Conservation (phyloP, 148 eudicot species). For the Agrostemma githago region DNA sequence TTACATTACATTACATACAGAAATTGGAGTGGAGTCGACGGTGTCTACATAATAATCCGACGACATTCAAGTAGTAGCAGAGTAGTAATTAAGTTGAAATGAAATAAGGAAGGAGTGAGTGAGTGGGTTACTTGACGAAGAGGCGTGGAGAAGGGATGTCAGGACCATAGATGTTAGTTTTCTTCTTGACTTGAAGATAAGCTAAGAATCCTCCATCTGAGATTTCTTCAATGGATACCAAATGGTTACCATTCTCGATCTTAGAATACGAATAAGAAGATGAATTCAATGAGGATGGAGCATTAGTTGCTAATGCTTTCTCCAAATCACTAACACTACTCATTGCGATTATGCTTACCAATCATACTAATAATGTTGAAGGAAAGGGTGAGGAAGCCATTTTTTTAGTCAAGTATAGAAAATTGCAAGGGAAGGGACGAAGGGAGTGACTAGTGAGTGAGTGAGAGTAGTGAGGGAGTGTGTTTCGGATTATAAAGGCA, state of each 20-base stretch:
- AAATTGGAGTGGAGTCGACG: no score
- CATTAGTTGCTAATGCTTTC: constrained; percentile 3
- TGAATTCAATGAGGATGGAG: constrained; percentile 15
- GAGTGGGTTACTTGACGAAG: constrained; percentile 79
- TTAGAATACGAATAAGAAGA: constrained; percentile 37
- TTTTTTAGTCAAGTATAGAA: constrained; percentile 11
- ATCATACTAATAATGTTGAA: constrained; percentile 14
- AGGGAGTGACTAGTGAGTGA: not conserved
- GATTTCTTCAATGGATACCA: constrained; percentile 63
- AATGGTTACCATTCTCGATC: constrained; percentile 79
- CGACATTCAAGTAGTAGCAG: no score
- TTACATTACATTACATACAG: no score
- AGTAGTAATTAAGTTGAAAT: not conserved
- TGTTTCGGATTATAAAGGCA: constrained; percentile 20
- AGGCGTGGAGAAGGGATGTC: constrained; percentile 76
- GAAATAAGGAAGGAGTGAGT: not conserved
- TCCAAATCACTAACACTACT: constrained; percentile 17
- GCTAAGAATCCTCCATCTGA: constrained; percentile 76
- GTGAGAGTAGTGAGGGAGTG: not conserved
- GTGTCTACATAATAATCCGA: no score
- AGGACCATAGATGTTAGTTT: constrained; percentile 64
- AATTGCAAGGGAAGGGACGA: not conserved
- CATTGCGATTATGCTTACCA: constrained; percentile 25
- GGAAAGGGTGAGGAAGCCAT: no score
- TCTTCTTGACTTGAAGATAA: constrained; percentile 63